Conservation (phyloP, 345 rosid species). For the Linum tenue region DNA sequence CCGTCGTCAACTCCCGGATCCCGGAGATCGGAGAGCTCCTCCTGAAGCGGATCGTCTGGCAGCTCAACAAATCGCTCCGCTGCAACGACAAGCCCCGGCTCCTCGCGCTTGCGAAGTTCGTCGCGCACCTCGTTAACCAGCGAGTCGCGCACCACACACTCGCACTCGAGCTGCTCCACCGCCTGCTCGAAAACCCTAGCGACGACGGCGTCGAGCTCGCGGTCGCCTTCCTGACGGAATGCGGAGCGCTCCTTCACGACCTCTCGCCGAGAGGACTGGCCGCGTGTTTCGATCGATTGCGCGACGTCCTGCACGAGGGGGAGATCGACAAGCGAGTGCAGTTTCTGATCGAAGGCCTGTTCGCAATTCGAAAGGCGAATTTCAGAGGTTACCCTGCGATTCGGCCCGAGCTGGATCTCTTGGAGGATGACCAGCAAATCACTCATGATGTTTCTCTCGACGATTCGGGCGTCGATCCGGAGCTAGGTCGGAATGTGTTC, state of each 20-base stretch:
- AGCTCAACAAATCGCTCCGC: not conserved
- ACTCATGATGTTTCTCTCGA: not conserved
- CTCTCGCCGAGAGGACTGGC: not conserved
- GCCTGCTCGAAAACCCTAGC: not conserved
- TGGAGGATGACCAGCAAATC: not conserved
- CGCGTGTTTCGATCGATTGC: not conserved
- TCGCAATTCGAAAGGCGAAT: not conserved
- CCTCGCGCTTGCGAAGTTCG: not conserved
- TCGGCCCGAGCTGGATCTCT: not conserved
- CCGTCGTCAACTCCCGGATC: too few relatives aligned
- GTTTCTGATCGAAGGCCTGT: not conserved
- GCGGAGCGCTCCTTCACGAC: not conserved
- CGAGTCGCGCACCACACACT: not conserved
- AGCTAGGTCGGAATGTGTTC: not conserved
- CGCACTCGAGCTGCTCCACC: too few relatives aligned
- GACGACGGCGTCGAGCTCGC: not conserved
- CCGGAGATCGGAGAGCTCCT: not conserved
- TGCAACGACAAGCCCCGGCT: not conserved
- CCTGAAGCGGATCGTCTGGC: not conserved
- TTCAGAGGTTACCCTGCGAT: not conserved
- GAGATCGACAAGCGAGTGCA: too few relatives aligned
- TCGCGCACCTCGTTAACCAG: not conserved
- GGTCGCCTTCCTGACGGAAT: not conserved
- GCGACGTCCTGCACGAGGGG: slow-evolving; percentile 5
- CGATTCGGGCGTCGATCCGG: not conserved